Base-by-base conservation (phyloP, 345 rosid species). In the Brassica cretica region DNA sequence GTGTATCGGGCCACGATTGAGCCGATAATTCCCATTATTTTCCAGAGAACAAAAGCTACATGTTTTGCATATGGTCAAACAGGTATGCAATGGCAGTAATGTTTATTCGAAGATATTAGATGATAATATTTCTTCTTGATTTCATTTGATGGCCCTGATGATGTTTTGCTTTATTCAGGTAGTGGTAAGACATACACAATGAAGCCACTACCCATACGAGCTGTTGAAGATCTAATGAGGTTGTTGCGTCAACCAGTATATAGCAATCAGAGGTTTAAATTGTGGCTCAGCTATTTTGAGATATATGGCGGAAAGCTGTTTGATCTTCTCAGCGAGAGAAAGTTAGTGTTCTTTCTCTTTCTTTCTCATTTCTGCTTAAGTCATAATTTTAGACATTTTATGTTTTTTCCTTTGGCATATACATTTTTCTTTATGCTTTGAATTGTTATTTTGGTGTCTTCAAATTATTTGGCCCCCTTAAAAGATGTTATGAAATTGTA, bases 11-110 rank as follows among this genome's bases (percentile, higher is more conserved):
- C 74, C 60, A 96, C 99, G 24, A 94, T 96, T 66, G 93, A 91
- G 84, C 99, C 99, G 49, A 93, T 96, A 68, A 91, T 96, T 72
- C 99, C 99, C 41, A 88, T 70, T 68, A 93, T 96, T 75, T 96
- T 96, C 84, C 93, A 91, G 81, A 87, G 96, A 82, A 96, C 97
- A 70, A 96, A 96, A 85, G 99, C 99, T 68, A 96, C 99, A n/a
- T 96, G 99, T 86, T 96, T 96, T 87, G 99, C 99, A 35, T 96
- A 93, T 87, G 99, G 98, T 73, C 99, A 96, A 85, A 96, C 99
- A 91, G 99, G 99, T 93, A 44, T 6, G 64, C 27, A 9, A 70
- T 64, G 35, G 16, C 37, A 61, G 10, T 63, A 68, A 11, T 70
- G 27, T 62, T 80, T 19, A 27, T 37, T 51, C 15, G 35, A 27